phyloP scores from a whole-genome alignment of 257 asterid genomes.

The Capsicum baccatum region DNA sequence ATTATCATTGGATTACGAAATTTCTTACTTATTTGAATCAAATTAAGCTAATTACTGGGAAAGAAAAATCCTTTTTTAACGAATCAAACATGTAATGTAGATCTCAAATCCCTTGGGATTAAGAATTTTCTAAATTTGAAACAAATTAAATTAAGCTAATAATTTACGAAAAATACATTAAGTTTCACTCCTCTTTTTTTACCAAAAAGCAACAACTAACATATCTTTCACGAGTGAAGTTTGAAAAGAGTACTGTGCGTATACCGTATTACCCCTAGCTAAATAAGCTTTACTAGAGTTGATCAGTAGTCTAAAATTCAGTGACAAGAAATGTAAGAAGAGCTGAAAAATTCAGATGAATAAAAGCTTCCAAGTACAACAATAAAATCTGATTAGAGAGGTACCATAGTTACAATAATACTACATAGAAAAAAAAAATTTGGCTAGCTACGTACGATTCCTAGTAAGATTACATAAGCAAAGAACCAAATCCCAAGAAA shows the following conservation, averaged over 20 bases:
- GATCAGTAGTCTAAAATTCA: neutral
- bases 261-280: no score
- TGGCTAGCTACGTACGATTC: conserved; percentile 17
- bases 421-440: neutral
- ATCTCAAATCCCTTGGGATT: neutral
- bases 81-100: neutral
- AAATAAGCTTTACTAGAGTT: neutral
- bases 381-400: conserved; percentile 4
- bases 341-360: conserved; percentile 20
- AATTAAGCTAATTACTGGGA: neutral
- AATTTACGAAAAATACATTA: neutral
- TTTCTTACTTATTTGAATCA: neutral
- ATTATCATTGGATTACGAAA: neutral
- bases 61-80: no score
- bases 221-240: no score
- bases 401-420: conserved; percentile 22
- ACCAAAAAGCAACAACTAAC: neutral
- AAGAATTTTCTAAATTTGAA: neutral
- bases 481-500: conserved; percentile 23
- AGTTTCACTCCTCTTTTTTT: neutral
- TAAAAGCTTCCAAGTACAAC: conserved; percentile 8
- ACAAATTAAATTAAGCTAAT: neutral
- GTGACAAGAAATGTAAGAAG: neutral
- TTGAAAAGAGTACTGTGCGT: no score
- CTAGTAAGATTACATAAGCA: conserved; percentile 19